A percentile compares a stretch with the other conserved stretches of the same genome.
Conservation (phyloP, 1,139 yeast genomes). For the Blastobotrys raffinosifermentans region DNA sequence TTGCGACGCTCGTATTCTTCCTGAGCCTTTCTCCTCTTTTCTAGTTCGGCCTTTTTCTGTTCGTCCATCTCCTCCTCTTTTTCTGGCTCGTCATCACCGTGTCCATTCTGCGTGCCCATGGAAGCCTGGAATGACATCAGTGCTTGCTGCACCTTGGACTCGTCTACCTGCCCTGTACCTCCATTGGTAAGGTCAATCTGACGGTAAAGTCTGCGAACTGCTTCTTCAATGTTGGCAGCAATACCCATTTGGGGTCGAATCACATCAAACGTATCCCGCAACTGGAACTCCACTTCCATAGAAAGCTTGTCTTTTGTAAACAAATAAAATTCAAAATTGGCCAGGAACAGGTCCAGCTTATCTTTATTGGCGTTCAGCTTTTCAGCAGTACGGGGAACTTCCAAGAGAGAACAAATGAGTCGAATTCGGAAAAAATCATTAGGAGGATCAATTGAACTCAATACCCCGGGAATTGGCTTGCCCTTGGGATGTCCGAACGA, state of each 20-base stretch:
- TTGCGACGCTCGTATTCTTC: constrained; percentile 13
- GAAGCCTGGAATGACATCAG: constrained; percentile 22
- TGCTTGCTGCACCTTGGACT: constrained; percentile 23
- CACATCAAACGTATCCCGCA: constrained; percentile 40
- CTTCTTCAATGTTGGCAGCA: constrained; percentile 34
- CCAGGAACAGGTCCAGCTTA: constrained; percentile 44
- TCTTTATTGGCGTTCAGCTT: constrained; percentile 16
- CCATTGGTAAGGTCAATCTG: constrained; percentile 12
- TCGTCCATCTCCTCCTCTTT: constrained; percentile 8
- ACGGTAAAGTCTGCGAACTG: constrained; percentile 24
- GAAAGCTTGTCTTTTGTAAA: constrained; percentile 65
- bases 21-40: constrained; percentile 19
- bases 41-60: constrained; percentile 19
- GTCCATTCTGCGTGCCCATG: constrained; percentile 26
- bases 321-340: constrained; percentile 70
- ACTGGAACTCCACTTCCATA: constrained; percentile 51
- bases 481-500: constrained; percentile 65
- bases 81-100: constrained; percentile 18
- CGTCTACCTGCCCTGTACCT: constrained; percentile 23
- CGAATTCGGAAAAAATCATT: constrained; percentile 70
- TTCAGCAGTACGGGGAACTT: constrained; percentile 23
- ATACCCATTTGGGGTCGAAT: constrained; percentile 36
- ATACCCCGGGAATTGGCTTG: constrained; percentile 47
- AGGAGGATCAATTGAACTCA: constrained; percentile 48
- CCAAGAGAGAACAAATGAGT: constrained; percentile 41